Base-by-base conservation (phyloP, 192 early-diverging fungal species). In the Coemansia umbellata region DNA sequence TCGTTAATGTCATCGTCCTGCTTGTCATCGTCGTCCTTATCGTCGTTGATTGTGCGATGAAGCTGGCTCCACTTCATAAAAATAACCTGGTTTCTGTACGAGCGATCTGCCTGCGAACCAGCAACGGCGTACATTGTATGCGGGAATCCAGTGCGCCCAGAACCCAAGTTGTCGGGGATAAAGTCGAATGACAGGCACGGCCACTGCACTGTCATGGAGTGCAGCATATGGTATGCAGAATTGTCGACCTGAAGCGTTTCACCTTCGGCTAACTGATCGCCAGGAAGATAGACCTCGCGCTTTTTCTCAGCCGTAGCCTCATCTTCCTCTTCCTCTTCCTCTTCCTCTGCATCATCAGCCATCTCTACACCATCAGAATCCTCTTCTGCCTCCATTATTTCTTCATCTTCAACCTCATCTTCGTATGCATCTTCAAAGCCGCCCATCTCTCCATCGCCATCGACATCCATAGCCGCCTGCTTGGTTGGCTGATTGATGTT, bases 151-250 rank as follows among this genome's bases (percentile, higher is more conserved):
- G 81, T 86, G 47, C 94, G 78, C 50, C 82, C 82, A 22, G 70
- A 74, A 5, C 94, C 96, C 30, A 96, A 73, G 31, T 84, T 84
- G 66, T 97, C 94, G 17, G 84, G 80, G 42, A 99, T 76, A 59
- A 99, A 81, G 66, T 99, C 97, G 57, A 99, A 99, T 68, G 87
- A 91, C 41, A 99, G 82, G 65, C 93, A 96, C 23, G 97, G 97
- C 91, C 94, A 94, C 63, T 93, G 84, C 24, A 91, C 89, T 37
- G 89, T 80, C 81, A 99, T 82, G 18, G 80, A 79, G 78, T 99
- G 95, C 50, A 99, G 84, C 97, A 99, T 97, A 53, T 92, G 90
- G 76, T 99, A 99, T 0, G 90, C 89, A 13, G 83, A 86, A 57
- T 91, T 88, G 82, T 99, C 97, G 23, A 88, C 92, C 55, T 97